phyloP scores from a whole-genome alignment of 345 rosid genomes.

The Draba incana region DNA sequence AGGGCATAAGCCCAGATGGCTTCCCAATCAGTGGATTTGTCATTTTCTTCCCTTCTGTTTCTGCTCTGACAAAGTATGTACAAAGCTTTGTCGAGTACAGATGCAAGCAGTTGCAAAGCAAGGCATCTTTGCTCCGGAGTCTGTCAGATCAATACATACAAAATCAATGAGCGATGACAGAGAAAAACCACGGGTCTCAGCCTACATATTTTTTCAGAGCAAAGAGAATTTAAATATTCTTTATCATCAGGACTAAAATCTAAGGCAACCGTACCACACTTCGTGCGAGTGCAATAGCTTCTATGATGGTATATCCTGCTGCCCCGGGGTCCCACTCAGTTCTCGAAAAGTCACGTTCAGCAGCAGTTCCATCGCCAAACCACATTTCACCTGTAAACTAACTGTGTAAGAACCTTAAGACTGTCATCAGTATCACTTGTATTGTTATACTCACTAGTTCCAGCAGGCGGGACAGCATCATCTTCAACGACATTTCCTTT shows the following conservation, averaged over 20 bases:
- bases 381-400: constrained; percentile 50
- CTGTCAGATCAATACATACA: constrained; percentile 47
- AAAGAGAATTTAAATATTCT: constrained; percentile 10
- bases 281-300: constrained; percentile 77
- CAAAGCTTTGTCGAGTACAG: constrained; percentile 75
- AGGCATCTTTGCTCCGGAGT: constrained; percentile 81
- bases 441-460: constrained; percentile 51
- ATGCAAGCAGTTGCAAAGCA: constrained; percentile 74
- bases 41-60: constrained; percentile 39
- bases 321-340: constrained; percentile 96
- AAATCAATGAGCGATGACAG: constrained; percentile 10
- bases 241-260: constrained; percentile 14
- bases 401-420: constrained; percentile 29
- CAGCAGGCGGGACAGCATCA: constrained; percentile 41
- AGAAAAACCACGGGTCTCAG: constrained; percentile 2
- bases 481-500: constrained; percentile 60
- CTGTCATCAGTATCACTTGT: constrained; percentile 14
- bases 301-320: constrained; percentile 82
- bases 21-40: constrained; percentile 68
- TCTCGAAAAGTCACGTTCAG: constrained; percentile 75
- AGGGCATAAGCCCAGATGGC: constrained; percentile 94
- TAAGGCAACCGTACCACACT: constrained; percentile 66
- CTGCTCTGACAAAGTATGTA: constrained; percentile 51
- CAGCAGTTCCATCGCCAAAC: constrained; percentile 50
- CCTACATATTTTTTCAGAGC: constrained; percentile 16